Conservation (phyloP, 2,329 filamentous ascomycete species). For the Coleophoma eucalyptorum region DNA sequence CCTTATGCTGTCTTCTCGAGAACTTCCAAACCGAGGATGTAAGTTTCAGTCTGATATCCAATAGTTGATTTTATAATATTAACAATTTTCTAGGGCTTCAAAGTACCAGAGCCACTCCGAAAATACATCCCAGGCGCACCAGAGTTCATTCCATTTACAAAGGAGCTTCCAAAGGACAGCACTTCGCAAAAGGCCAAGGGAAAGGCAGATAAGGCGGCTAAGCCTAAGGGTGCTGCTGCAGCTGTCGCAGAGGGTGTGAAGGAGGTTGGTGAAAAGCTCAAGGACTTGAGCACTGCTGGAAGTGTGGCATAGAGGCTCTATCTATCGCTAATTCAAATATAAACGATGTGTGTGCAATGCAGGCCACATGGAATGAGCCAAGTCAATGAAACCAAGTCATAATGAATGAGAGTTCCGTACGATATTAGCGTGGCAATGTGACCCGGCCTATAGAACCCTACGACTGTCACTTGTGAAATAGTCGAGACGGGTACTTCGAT, state of each 20-base stretch:
- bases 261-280: slow-evolving; percentile 29
- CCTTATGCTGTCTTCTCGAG: slow-evolving; percentile 91
- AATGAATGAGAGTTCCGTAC: too few species aligned
- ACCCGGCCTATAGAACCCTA: too few species aligned
- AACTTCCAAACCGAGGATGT: slow-evolving; percentile 92
- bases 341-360: too few species aligned
- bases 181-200: slow-evolving; percentile 53
- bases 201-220: slow-evolving; percentile 24
- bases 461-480: too few species aligned
- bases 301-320: too few species aligned
- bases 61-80: slow-evolving; percentile 15
- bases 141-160: slow-evolving; percentile 84
- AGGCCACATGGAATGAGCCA: too few species aligned
- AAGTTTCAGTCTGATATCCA: slow-evolving; percentile 26
- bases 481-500: too few species aligned
- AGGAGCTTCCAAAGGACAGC: slow-evolving; percentile 76
- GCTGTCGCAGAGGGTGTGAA: slow-evolving; percentile 19
- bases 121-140: slow-evolving; percentile 89
- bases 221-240: slow-evolving; percentile 21
- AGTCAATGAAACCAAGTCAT: too few species aligned
- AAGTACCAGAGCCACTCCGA: slow-evolving; percentile 76
- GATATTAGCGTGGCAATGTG: too few species aligned
- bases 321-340: too few species aligned
- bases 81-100: slow-evolving; percentile 54
- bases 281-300: slow-evolving; percentile 18